These are phyloP conservation scores for Noccaea bulbosa DNA, from an alignment of 345 rosid species.

Conservation along the genomic window DNA sequence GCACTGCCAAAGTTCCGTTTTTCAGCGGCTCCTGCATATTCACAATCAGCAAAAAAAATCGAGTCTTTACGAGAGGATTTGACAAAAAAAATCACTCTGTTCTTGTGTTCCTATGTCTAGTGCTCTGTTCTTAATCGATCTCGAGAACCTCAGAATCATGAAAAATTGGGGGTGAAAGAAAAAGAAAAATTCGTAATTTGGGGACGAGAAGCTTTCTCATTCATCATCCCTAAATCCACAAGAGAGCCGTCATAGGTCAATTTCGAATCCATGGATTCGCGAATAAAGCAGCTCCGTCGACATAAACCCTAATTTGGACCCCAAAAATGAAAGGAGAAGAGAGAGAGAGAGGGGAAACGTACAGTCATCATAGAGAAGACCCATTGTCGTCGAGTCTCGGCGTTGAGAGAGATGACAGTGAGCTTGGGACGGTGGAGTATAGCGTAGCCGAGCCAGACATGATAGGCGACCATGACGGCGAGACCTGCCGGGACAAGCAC, in stretches of 20 bases:
- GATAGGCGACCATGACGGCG: conserved; percentile 48
- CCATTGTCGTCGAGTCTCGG: conserved; percentile 88
- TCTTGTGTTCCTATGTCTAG: background rate
- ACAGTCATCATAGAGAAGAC: conserved; percentile 77
- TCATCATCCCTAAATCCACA: background rate
- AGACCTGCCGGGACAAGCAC: conserved; percentile 54
- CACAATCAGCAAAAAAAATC: background rate
- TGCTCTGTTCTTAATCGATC: background rate
- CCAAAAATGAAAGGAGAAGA: background rate
- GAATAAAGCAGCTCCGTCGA: background rate
- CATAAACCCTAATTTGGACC: conserved; percentile 3
- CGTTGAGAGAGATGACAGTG: conserved; percentile 69
- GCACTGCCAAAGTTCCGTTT: conserved; percentile 85
- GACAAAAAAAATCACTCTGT: background rate
- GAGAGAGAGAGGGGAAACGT: conserved; percentile 31
- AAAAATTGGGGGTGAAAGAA: background rate
- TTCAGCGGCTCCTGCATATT: conserved; percentile 77
- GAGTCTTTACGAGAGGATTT: background rate
- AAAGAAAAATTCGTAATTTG: background rate
- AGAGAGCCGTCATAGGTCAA: background rate
- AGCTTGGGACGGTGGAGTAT: conserved; percentile 43
- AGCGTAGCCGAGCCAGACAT: conserved; percentile 52
- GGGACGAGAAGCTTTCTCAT: too few species aligned
- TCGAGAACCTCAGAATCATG: background rate
- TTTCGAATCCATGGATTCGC: background rate